Base-by-base conservation (phyloP, 2,329 filamentous ascomycete genomes). In the Chrysoporthe deuterocubensis region DNA sequence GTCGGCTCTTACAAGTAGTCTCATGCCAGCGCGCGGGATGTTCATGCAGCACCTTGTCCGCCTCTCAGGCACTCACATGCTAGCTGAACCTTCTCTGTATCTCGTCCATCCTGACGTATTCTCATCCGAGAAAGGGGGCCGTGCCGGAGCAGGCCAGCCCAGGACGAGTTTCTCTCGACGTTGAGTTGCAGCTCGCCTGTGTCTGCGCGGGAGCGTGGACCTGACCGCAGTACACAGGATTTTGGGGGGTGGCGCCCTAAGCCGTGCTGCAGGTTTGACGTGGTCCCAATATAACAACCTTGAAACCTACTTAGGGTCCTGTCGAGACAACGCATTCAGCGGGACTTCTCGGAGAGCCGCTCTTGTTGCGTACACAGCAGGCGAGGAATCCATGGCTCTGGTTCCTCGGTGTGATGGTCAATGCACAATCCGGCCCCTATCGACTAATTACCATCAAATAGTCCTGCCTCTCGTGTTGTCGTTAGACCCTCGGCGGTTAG, bases 231-330 rank as follows among this genome's bases (percentile, higher is more conserved):
- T 6, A 9, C 48, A 52, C 21, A 54, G 21, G 50, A 54, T 32
- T 16, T 21, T 13, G 13, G 4, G 13, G 14, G 50, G 32, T 5
- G 26, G 32, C 21, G 21, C 11, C 32, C 50, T 16, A 54, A 54
- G 26, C 50, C 54, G 34, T 11, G 54, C 54, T 57, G 54, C 54
- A 57, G 4, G 54, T 18, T 57, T 57, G 54, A 57, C 54, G 54
- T 57, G 54, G 54, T 57, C 54, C 54, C 54, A 57, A 32, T 57
- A n/a, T 21, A 26, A 40, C 54, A 40, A 34, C 54, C 54, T 34
- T 32, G 26, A 54, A 34, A 54, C 26, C 50, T 32, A 21, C 50
- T 54, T 16, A 34, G 26, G 34, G 34, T 40, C 54, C 32, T 57
- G 54, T 57, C 54, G 54, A 40, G 32, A 40, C 34, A 40, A 57